Percentiles rank a stretch among this genome's conserved stretches.
These are phyloP conservation scores for Podospora conica DNA, from an alignment of 495 filamentous ascomycete genomes.

Conservation along the genomic window DNA sequence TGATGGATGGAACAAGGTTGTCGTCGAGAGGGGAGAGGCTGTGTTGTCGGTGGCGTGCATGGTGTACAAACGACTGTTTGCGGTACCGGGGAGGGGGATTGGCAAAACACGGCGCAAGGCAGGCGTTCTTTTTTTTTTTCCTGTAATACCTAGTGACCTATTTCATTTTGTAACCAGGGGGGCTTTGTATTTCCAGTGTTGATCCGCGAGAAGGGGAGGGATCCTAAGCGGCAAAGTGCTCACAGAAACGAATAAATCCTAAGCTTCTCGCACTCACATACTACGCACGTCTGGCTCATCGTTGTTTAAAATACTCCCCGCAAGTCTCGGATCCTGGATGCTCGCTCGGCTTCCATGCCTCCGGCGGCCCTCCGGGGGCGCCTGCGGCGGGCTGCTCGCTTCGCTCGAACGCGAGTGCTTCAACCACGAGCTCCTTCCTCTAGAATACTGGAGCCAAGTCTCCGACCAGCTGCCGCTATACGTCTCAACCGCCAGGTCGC, in stretches of 20 bases:
- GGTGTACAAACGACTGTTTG: neutral
- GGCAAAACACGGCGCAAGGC: neutral
- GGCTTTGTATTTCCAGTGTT: neutral
- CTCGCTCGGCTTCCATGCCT: too few species aligned
- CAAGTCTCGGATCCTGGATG: too few species aligned
- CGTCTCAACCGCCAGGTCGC: too few species aligned
- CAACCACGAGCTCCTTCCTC: too few species aligned
- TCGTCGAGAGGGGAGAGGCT: neutral
- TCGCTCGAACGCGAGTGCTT: too few species aligned
- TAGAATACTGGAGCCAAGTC: too few species aligned
- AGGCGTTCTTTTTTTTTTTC: neutral
- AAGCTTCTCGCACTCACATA: neutral
- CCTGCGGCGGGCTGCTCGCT: too few species aligned
- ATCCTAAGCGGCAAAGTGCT: neutral
- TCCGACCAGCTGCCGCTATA: too few species aligned
- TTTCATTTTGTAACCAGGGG: neutral
- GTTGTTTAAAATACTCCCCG: too few species aligned
- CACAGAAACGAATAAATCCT: neutral
- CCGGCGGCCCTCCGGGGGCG: too few species aligned
- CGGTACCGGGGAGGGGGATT: neutral
- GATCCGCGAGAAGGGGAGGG: neutral
- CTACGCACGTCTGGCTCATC: too few species aligned
- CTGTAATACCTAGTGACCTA: neutral
- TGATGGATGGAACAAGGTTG: neutral
- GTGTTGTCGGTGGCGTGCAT: neutral